Evolutionary conservation across 352 stramenopile genomes (phyloP).

Genomic region (Phytophthora pseudosyringae): DNA sequence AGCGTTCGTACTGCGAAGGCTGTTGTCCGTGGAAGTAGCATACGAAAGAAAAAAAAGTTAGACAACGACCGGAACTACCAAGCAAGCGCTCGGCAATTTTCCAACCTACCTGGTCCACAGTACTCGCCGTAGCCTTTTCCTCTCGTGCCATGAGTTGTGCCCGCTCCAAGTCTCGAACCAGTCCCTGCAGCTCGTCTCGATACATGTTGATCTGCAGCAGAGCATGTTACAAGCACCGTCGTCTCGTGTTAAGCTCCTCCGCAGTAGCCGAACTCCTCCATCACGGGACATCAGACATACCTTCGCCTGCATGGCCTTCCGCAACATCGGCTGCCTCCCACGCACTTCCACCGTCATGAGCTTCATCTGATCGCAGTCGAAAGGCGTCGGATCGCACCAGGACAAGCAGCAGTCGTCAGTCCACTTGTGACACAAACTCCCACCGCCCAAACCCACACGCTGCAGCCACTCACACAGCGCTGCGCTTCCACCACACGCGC

Average conservation of each 20-base stretch:
- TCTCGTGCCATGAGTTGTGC: slow-evolving; percentile 74
- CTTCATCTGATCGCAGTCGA: slow-evolving; percentile 56
- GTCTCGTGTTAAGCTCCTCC: not conserved
- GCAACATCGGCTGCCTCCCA: slow-evolving; percentile 57
- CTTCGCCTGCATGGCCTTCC: slow-evolving; percentile 82
- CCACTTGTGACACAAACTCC: not conserved
- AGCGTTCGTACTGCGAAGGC: slow-evolving; percentile 73
- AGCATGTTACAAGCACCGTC: not conserved
- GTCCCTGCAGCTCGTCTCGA: slow-evolving; percentile 69
- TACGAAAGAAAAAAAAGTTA: not conserved
- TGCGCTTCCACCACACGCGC: slow-evolving; percentile 75
- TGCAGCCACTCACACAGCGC: slow-evolving; percentile 53
- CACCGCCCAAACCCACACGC: not conserved
- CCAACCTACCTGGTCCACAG: slow-evolving; percentile 37
- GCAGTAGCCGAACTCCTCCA: not conserved
- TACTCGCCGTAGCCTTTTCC: slow-evolving; percentile 34
- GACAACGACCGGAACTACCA: not conserved
- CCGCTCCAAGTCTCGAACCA: slow-evolving; percentile 73
- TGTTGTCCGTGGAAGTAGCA: slow-evolving; percentile 14
- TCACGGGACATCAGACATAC: slow-evolving; percentile 20
- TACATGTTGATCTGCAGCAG: slow-evolving; percentile 65
- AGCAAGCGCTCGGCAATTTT: not conserved
- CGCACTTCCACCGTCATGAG: slow-evolving; percentile 83
- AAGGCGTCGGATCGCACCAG: not conserved
- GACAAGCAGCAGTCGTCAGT: not conserved